Conservation (phyloP, 768 basidiomycete genomes). For the Clavulina sp. region DNA sequence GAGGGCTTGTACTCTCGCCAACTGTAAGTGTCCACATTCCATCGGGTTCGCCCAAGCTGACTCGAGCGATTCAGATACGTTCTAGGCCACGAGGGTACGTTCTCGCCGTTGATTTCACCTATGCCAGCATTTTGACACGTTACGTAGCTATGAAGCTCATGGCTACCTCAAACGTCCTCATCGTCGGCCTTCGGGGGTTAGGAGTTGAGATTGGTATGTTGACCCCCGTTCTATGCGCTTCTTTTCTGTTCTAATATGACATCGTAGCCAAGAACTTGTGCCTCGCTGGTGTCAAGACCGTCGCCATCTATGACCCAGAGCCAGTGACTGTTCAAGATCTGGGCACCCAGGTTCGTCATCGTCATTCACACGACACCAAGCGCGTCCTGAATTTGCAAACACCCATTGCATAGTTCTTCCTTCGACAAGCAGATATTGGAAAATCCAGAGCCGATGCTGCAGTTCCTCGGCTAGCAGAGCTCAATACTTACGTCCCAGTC, state of each 20-base stretch:
- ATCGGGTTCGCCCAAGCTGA: background rate
- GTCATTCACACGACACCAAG: slow-evolving; percentile 1
- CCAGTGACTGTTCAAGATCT: slow-evolving; percentile 77
- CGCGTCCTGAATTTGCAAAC: background rate
- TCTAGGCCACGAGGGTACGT: slow-evolving; percentile 82
- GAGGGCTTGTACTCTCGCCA: slow-evolving; percentile 89
- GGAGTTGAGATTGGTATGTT: slow-evolving; percentile 83
- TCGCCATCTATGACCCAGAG: slow-evolving; percentile 88
- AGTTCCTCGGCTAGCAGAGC: slow-evolving; percentile 73
- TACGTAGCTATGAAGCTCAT: slow-evolving; percentile 96
- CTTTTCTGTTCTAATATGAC: background rate
- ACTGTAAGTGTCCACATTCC: slow-evolving; percentile 38
- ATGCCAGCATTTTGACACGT: slow-evolving; percentile 12
- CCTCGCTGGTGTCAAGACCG: slow-evolving; percentile 93
- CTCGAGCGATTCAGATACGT: slow-evolving; percentile 58
- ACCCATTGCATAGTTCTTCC: slow-evolving; percentile 56
- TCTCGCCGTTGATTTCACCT: background rate
- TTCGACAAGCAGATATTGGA: slow-evolving; percentile 73
- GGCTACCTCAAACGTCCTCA: slow-evolving; percentile 88
- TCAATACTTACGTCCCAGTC: slow-evolving; percentile 93
- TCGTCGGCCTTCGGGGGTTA: slow-evolving; percentile 80
- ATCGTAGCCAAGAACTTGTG: slow-evolving; percentile 77
- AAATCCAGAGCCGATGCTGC: slow-evolving; percentile 76
- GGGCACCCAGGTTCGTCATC: slow-evolving; percentile 65
- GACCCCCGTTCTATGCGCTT: background rate